Base-by-base conservation (phyloP, 2,329 filamentous ascomycete species). In the Pseudonectria buxi region DNA sequence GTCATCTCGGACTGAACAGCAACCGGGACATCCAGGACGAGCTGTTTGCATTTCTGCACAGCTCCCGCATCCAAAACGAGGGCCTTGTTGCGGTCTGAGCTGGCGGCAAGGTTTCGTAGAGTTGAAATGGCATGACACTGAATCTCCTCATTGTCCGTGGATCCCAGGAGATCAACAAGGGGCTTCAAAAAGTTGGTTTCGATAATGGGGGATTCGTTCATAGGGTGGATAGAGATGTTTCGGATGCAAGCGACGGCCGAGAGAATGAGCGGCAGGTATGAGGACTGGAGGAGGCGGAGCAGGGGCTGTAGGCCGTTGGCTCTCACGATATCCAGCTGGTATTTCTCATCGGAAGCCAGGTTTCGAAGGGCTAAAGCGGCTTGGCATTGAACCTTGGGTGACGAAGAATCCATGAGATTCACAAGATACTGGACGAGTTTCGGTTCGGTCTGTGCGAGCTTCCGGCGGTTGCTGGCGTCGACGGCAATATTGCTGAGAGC, bases 1-100 rank as follows among this genome's bases (percentile, higher is more conserved):
- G 92, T 98, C 92, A 98, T 98, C 62, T 98, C 92, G 2, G 89
- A 95, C 59, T 98, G 92, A 3, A 98, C 92, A 26, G 86, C 90
- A 32, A 96, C 74, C 0, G 92, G 88, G 3, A 96, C 92, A 37
- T 94, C 83, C 13, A 98, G 71, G 15, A 98, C 89, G 34, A 98
- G 73, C 57, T 96, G 87, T 65, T 95, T 96, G 78, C 92, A 98
- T 62, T 96, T 96, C 58, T 96, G 88, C 26, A 98, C 92, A 2
- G 92, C 92, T 15, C 92, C 92, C 24, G 92, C 92, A 62, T 96
- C 88, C 32, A 98, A 69, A 1, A 98, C 92, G n/a, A 98, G 74
- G 39, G 94, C 86, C 67, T 98, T 98, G 74, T 98, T 98, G 44
- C 87, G 81, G 59, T 98, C 92, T 7, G 90, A 96, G 64, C 89